A percentile compares a stretch with the other conserved stretches of the same genome.
phyloP scores from a whole-genome alignment of 2,329 filamentous ascomycete genomes.

The Penicillium frequentans region DNA sequence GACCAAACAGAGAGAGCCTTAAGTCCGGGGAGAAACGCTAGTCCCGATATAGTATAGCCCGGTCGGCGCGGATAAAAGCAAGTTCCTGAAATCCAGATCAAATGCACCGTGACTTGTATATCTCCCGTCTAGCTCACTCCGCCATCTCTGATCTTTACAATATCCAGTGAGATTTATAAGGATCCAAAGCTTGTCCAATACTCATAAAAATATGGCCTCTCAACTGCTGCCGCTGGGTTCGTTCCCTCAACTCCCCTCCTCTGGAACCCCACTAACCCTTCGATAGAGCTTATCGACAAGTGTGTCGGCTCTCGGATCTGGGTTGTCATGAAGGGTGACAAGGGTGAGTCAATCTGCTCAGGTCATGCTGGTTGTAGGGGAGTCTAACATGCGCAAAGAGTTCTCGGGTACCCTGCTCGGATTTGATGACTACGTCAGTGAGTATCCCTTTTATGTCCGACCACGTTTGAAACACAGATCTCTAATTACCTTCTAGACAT shows the following conservation, averaged over 20 bases:
- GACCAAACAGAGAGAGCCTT: not conserved
- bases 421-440: conserved; percentile 99
- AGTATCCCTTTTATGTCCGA: conserved; percentile 49
- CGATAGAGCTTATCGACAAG: conserved; percentile 92
- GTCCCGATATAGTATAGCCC: conserved; percentile 5
- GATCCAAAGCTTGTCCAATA: not conserved
- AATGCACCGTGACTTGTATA: not conserved
- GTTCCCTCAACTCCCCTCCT: conserved; percentile 16
- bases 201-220: conserved; percentile 59
- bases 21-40: conserved; percentile 5
- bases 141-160: not conserved
- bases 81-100: conserved; percentile 12
- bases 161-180: not conserved
- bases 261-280: conserved; percentile 23
- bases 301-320: conserved; percentile 97
- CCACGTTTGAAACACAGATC: conserved; percentile 9
- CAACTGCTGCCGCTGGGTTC: conserved; percentile 72
- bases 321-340: conserved; percentile 99
- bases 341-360: conserved; percentile 61
- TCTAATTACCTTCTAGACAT: conserved; percentile 65
- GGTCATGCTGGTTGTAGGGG: not conserved
- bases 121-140: not conserved
- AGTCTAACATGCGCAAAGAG: conserved; percentile 57
- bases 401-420: conserved; percentile 93
- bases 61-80: conserved; percentile 14